Evolutionary conservation across 2,329 filamentous ascomycete species (phyloP).

Genomic region (Penicillium occitanis): DNA sequence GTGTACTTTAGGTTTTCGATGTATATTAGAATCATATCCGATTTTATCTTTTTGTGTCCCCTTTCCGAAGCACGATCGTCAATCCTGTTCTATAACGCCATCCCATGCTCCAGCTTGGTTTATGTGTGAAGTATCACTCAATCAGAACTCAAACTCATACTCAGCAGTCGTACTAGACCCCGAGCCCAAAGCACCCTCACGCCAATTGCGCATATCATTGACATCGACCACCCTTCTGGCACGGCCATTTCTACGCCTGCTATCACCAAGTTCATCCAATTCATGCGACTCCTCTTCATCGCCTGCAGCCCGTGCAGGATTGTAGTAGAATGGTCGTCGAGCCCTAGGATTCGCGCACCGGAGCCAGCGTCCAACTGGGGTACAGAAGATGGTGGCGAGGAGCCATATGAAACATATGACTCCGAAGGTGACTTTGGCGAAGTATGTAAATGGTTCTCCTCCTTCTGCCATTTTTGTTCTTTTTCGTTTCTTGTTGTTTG

Average conservation of each 20-base stretch:
- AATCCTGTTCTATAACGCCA: background rate
- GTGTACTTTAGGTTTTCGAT: background rate
- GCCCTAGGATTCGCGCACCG: background rate
- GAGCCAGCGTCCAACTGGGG: background rate
- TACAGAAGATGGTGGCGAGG: background rate
- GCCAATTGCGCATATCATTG: background rate
- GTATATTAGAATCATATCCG: slow-evolving; percentile 8
- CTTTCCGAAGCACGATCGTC: background rate
- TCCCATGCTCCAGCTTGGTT: background rate
- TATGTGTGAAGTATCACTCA: too few relatives aligned
- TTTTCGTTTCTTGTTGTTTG: background rate
- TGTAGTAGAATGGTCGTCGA: background rate
- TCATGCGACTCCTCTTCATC: background rate
- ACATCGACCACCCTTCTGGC: background rate
- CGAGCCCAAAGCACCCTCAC: background rate
- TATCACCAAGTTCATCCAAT: too few relatives aligned
- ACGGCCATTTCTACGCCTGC: background rate
- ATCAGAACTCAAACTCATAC: background rate
- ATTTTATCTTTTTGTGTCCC: background rate
- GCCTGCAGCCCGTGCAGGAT: background rate
- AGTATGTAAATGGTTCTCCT: background rate
- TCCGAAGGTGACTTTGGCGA: background rate
- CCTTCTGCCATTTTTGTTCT: background rate
- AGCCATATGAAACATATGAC: background rate
- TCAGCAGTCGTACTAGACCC: background rate